Evolutionary conservation across 192 early-diverging fungal genomes (phyloP).

Genomic region (Backusella westeae): DNA sequence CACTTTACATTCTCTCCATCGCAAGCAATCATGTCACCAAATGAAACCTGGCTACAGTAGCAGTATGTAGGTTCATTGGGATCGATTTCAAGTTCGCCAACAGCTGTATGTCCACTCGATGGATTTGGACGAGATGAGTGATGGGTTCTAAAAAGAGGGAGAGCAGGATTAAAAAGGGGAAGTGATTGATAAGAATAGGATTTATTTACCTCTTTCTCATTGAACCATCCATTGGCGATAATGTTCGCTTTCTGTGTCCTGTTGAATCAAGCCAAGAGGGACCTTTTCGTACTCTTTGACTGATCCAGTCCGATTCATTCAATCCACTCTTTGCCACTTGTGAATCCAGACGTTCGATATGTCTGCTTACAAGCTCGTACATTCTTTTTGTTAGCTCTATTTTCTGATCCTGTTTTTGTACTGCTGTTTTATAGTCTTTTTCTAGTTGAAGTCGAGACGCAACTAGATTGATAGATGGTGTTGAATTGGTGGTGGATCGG

Average conservation of each 20-base stretch:
- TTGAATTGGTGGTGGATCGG: not conserved
- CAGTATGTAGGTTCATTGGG: constrained; percentile 90
- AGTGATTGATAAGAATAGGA: not conserved
- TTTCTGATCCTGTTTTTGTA: constrained; percentile 53
- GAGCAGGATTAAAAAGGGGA: not conserved
- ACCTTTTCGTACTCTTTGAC: constrained; percentile 8
- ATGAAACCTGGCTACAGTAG: constrained; percentile 83
- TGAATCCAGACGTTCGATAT: constrained; percentile 38
- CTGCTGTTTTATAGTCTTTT: constrained; percentile 46
- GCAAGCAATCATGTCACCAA: constrained; percentile 88
- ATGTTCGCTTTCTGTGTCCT: constrained; percentile 7
- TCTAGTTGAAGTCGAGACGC: constrained; percentile 27
- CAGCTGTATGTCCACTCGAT: not conserved
- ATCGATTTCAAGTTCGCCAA: constrained; percentile 70
- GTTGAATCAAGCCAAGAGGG: not conserved
- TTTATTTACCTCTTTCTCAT: constrained; percentile 11
- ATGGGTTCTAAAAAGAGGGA: constrained; percentile 16
- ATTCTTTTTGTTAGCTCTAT: constrained; percentile 47
- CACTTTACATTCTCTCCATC: constrained; percentile 62
- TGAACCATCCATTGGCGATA: constrained; percentile 8
- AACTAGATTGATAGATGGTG: not conserved
- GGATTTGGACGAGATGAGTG: constrained; percentile 36
- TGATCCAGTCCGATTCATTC: constrained; percentile 27
- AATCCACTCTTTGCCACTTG: constrained; percentile 34
- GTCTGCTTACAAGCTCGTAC: constrained; percentile 47